These are phyloP conservation scores for Peniophora sp. DNA, from an alignment of 1,284 basidiomycete species.

Conservation along the genomic window DNA sequence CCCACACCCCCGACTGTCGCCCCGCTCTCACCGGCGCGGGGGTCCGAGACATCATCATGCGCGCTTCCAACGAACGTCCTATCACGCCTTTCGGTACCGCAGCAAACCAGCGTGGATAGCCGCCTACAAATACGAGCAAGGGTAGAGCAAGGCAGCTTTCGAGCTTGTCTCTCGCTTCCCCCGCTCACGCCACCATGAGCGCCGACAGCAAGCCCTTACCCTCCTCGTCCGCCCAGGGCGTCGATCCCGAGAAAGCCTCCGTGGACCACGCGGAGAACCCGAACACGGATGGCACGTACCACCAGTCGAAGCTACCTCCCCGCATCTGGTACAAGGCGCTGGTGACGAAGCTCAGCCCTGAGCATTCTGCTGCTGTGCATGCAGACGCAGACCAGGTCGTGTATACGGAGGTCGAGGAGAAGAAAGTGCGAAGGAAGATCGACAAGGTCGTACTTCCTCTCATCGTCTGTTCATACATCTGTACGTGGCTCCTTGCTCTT, in stretches of 20 bases:
- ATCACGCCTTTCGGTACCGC: too few relatives aligned
- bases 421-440: slow-evolving; percentile 36
- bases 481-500: background rate
- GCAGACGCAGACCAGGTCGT: slow-evolving; percentile 37
- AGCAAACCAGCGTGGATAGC: too few relatives aligned
- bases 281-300: slow-evolving; percentile 18
- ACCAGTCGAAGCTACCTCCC: slow-evolving; percentile 16
- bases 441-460: slow-evolving; percentile 38
- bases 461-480: slow-evolving; percentile 35
- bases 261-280: background rate
- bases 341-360: slow-evolving; percentile 36
- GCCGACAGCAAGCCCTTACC: too few relatives aligned
- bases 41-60: too few relatives aligned
- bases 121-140: too few relatives aligned
- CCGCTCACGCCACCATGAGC: too few relatives aligned
- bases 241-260: background rate
- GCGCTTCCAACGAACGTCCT: too few relatives aligned
- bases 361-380: slow-evolving; percentile 41
- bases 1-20: too few relatives aligned
- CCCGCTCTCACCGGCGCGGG: too few relatives aligned
- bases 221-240: too few relatives aligned
- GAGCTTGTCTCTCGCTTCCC: too few relatives aligned
- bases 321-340: slow-evolving; percentile 22
- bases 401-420: slow-evolving; percentile 40
- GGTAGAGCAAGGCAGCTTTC: too few relatives aligned